Evolutionary conservation across 148 eudicot genomes (phyloP).

Genomic region (Chenopodium suecicum): DNA sequence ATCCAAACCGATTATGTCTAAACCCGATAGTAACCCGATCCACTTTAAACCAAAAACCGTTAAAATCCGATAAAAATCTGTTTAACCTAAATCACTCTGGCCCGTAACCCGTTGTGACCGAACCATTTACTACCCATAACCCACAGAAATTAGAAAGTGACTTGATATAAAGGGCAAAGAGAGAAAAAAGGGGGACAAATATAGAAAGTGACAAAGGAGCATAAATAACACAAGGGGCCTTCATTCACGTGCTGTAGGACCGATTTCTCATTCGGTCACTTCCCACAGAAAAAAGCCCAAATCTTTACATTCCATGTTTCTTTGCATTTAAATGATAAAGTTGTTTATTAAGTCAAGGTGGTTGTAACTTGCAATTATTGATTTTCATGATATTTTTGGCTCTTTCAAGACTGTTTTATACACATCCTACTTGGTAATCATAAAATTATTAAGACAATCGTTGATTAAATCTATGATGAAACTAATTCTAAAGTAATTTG

Average conservation of each 20-base stretch:
- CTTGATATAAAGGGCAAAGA: not conserved
- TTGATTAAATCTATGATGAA: too few species aligned
- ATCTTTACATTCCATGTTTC: not conserved
- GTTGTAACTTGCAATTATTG: not conserved
- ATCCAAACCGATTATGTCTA: too few species aligned
- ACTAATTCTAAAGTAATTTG: too few species aligned
- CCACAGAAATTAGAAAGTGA: not conserved
- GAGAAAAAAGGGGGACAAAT: not conserved
- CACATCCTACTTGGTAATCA: too few species aligned
- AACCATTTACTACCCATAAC: too few species aligned
- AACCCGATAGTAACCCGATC: too few species aligned
- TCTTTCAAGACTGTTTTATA: not conserved
- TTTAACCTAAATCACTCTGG: too few species aligned
- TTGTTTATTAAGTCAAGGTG: not conserved
- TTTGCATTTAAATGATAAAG: not conserved
- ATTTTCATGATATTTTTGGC: not conserved
- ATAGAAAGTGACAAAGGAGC: slow-evolving; percentile 3
- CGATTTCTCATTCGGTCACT: not conserved
- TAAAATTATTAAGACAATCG: too few species aligned
- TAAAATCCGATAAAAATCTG: too few species aligned
- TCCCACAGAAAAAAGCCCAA: not conserved
- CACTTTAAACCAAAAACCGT: too few species aligned
- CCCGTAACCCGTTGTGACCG: too few species aligned
- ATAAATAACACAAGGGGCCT: not conserved
- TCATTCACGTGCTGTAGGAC: slow-evolving; percentile 15